A percentile compares a stretch with the other conserved stretches of the same genome.
Evolutionary conservation across 2,329 filamentous ascomycete genomes (phyloP).

Genomic region (Penicillium griseofulvum): DNA sequence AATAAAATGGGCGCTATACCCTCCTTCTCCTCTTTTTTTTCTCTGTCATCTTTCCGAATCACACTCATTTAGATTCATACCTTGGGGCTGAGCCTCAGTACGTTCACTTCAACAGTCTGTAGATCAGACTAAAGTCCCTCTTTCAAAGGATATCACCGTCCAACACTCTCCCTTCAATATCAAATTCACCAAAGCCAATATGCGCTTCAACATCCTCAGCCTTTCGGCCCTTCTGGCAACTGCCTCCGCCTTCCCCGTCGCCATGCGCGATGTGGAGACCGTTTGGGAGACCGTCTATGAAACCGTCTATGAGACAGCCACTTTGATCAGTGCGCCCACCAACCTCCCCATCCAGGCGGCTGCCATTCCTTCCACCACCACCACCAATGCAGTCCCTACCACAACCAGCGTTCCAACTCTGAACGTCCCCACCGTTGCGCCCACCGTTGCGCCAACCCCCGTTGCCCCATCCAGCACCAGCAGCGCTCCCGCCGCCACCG

Average conservation of each 20-base stretch:
- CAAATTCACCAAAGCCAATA: conserved; percentile 5
- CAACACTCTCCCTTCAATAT: not conserved
- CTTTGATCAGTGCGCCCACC: not conserved
- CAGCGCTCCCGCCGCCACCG: conserved; percentile 6
- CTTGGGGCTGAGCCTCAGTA: conserved; percentile 4
- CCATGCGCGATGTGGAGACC: not conserved
- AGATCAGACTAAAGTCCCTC: conserved; percentile 8
- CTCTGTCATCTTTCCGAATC: conserved; percentile 7
- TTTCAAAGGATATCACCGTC: not conserved
- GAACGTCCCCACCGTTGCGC: not conserved
- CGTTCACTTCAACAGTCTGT: conserved; percentile 9
- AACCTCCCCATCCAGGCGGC: not conserved
- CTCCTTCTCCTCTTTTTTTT: not conserved
- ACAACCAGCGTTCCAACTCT: not conserved
- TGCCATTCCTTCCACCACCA: not conserved
- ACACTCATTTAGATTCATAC: conserved; percentile 9
- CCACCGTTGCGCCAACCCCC: conserved; percentile 4
- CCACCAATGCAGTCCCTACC: not conserved
- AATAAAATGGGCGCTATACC: conserved; percentile 8
- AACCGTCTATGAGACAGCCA: conserved; percentile 1
- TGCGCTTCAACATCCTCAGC: conserved; percentile 12
- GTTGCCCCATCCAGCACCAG: not conserved
- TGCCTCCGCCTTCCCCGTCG: conserved; percentile 11
- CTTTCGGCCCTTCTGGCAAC: conserved; percentile 11
- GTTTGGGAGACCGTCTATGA: conserved; percentile 9